Base-by-base conservation (phyloP, 116 monocot genomes). In the Cymodocea nodosa region DNA sequence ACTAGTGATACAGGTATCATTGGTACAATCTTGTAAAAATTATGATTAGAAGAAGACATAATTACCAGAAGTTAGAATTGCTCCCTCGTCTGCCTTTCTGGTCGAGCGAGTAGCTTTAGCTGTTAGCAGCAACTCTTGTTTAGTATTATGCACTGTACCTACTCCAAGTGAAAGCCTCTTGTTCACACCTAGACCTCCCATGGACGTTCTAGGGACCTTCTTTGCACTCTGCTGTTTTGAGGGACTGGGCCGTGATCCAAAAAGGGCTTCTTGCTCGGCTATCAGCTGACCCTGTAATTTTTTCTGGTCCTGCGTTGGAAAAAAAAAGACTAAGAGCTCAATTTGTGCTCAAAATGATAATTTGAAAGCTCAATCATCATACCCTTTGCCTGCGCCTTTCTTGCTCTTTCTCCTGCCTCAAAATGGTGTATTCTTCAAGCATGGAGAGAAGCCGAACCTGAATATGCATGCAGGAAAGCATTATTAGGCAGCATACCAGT, bases 231-330 rank as follows among this genome's bases (percentile, higher is more conserved):
- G 85, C 20, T 77, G 66, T 63, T 88, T 97, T 14, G 82, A 83
- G n/a, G 97, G 97, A 60, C 97, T 97, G 6, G 97, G 97, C 74
- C 85, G 91, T 15, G 97, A 91, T 70, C 97, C 97, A 63, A 78
- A 97, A 40, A 87, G 77, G 5, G 75, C 77, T 68, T 97, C 97
- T 65, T 97, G 97, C 62, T 97, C 88, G 0, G 97, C 85, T 69
- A 88, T 81, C 34, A 85, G 74, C 64, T 91, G 97, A 51, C 77
- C 83, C 53, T 97, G 85, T 17, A 97, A 75, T 65, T 73, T 91
- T 73, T 88, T 97, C 65, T 97, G 85, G 65, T 97, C 91, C 95
- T 95, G 78, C 15, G 23, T 13, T 11, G 44, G 30, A 30, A 44
- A 40, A 2, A 64, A 49, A 44, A 61, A 16, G 36, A 61, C 17